phyloP scores from a whole-genome alignment of 192 early-diverging fungal genomes.

The Backusella tuberculispora region DNA sequence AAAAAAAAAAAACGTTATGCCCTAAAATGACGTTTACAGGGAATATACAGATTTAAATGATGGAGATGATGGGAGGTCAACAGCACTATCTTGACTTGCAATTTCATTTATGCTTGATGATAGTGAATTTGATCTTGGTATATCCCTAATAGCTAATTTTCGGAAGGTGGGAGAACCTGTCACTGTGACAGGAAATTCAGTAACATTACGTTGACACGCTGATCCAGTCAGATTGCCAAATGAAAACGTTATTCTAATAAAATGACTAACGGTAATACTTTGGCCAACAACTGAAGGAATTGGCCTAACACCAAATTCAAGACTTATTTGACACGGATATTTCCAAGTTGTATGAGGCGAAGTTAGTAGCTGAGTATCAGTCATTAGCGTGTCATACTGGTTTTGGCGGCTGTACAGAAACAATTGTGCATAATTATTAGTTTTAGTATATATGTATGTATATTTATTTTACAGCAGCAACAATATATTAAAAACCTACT shows the following conservation, averaged over 20 bases:
- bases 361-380: slow-evolving; percentile 3
- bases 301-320: not conserved
- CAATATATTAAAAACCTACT: slow-evolving; percentile 6
- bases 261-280: not conserved
- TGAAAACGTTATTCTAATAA: slow-evolving; percentile 6
- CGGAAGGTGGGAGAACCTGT: not conserved
- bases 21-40: not conserved
- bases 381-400: not conserved
- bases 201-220: not conserved
- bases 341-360: slow-evolving; percentile 10
- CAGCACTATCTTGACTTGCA: slow-evolving; percentile 3
- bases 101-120: not conserved
- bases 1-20: not conserved
- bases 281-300: not conserved
- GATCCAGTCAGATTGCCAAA: slow-evolving; percentile 10
- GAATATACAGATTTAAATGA: not conserved
- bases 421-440: not conserved
- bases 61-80: not conserved
- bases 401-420: not conserved
- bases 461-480: not conserved
- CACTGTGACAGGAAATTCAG: slow-evolving; percentile 8
- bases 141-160: not conserved
- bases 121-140: slow-evolving; percentile 11
- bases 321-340: slow-evolving; percentile 1
- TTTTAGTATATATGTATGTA: not conserved